Evolutionary conservation across 2,329 filamentous ascomycete genomes (phyloP), one percentile per base, ranked within the genome.

Genomic region (Saccharata proteae): DNA sequence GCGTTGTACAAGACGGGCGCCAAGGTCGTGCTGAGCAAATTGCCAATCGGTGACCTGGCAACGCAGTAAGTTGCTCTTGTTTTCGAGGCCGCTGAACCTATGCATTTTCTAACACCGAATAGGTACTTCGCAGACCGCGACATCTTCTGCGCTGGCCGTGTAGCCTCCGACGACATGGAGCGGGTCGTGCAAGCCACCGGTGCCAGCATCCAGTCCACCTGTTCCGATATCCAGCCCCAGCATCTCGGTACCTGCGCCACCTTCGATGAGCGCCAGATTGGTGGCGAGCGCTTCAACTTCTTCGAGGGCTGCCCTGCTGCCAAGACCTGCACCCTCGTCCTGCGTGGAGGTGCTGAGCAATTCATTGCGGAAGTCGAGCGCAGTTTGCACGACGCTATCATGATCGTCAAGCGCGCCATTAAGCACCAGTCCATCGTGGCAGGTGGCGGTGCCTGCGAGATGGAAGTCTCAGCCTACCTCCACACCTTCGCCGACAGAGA

Each of bases 281-380:
- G 90, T 54, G 82, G 85, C 38, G 90, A 98, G 64, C 80, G 90
- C 30, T 96, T 88, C 74, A 98, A 98, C 67, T 81, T 98, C 64
- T 98, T 98, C 58, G 83, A 93, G 58, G 82, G 88, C 49, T 98
- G 90, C 66, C 83, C 88, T 17, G 78, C 77, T 50, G 88, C 90
- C 42, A 93, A 93, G 71, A 96, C 90, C 2, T 98, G 90, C 69
- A 98, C 90, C 7, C 68, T 98, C 13, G 77, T 98, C 23, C 77
- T 98, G 40, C 82, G 90, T 52, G 90, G 90, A 50, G 90, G 90
- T 43, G 90, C 90, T 20, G 90, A 98, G 66, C 90, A 98, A 58
- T 98, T 98, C 64, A 98, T 98, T 48, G 90, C 90, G 36, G 90
- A 98, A 59, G 90, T 94, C 2, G 90, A 98, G 67, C 82, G 90